Percentiles rank a stretch among this genome's conserved stretches.
Conservation (phyloP, 352 stramenopile genomes). For the Phytophthora crassamura region DNA sequence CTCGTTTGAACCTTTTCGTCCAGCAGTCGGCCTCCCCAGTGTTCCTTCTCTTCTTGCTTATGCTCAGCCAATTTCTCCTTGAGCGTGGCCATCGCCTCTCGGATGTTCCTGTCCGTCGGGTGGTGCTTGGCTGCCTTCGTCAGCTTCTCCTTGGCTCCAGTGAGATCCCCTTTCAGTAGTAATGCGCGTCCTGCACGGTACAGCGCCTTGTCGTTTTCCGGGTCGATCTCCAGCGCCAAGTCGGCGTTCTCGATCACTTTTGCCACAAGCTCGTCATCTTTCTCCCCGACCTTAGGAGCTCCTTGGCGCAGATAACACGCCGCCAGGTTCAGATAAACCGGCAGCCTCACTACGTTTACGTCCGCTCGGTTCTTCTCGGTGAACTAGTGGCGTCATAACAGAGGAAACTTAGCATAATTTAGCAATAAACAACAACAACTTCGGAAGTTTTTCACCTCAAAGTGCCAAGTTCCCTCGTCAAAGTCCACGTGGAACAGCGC, state of each 20-base stretch:
- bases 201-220: constrained; percentile 83
- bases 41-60: constrained; percentile 73
- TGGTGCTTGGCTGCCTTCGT: constrained; percentile 62
- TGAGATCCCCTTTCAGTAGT: constrained; percentile 62
- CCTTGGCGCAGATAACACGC: constrained; percentile 71
- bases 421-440: neutral
- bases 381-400: constrained; percentile 46
- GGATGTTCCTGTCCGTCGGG: constrained; percentile 77
- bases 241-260: constrained; percentile 78
- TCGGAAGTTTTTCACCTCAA: constrained; percentile 56
- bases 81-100: constrained; percentile 58
- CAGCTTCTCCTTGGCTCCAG: constrained; percentile 68
- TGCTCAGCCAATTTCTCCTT: constrained; percentile 57
- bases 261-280: constrained; percentile 35
- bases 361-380: constrained; percentile 73
- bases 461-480: constrained; percentile 86
- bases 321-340: constrained; percentile 84
- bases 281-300: constrained; percentile 39
- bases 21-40: constrained; percentile 70
- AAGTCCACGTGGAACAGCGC: constrained; percentile 85
- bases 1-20: constrained; percentile 33
- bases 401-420: neutral
- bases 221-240: constrained; percentile 74
- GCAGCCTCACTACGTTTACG: constrained; percentile 75
- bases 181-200: constrained; percentile 78